Conservation (phyloP, 225 moss, liverwort and hornwort species). For the Neckera pumila region DNA sequence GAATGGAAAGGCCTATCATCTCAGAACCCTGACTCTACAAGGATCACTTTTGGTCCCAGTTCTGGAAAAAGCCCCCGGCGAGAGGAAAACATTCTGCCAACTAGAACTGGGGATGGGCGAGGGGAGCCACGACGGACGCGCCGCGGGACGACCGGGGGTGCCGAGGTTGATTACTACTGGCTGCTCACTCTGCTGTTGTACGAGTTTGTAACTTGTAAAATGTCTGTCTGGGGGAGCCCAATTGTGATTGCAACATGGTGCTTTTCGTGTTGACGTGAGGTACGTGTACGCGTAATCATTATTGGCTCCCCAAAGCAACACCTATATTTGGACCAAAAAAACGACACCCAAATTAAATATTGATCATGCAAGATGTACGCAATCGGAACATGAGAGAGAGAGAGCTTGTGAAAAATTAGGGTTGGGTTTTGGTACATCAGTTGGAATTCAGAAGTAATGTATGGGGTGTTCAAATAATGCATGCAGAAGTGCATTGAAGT, state of each 20-base stretch:
- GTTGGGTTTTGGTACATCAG: not conserved
- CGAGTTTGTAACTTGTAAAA: not conserved
- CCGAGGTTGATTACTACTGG: not conserved
- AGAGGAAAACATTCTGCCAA: not conserved
- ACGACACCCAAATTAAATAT: accelerated
- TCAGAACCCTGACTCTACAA: not conserved
- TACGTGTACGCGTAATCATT: not conserved
- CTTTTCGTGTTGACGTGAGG: not conserved
- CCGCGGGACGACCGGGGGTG: not conserved
- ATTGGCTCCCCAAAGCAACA: not conserved
- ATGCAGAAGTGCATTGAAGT: not conserved
- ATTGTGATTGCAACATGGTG: not conserved
- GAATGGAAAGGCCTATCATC: not conserved
- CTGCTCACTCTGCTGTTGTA: not conserved
- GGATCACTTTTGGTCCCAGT: not conserved
- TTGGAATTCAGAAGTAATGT: not conserved
- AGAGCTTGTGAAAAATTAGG: accelerated
- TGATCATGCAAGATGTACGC: not conserved
- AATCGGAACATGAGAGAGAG: not conserved
- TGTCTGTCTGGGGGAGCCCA: no score
- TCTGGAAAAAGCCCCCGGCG: no score
- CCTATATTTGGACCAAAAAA: not conserved
- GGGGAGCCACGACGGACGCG: not conserved
- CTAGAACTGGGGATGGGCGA: not conserved
- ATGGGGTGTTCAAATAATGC: not conserved